These are phyloP conservation scores for Ascomycota sp. DNA, from an alignment of 2,329 filamentous ascomycete genomes.

Conservation along the genomic window DNA sequence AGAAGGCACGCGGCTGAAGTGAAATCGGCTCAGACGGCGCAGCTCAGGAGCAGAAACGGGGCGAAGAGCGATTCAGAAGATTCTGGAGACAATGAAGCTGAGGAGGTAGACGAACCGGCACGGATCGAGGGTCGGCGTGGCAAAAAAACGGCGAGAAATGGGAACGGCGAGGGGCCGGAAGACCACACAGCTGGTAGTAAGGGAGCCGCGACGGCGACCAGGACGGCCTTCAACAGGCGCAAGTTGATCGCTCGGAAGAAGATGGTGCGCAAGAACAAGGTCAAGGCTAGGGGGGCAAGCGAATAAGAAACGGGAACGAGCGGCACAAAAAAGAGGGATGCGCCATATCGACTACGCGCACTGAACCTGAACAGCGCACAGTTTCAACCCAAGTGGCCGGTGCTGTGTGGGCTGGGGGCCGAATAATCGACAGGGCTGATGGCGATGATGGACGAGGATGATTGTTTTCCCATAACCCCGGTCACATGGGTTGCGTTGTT, in stretches of 20 bases:
- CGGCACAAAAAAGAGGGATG: not conserved
- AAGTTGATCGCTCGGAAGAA: slow-evolving; percentile 73
- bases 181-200: not conserved
- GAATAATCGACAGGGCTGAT: too few relatives aligned
- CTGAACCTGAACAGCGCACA: too few relatives aligned
- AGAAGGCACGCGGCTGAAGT: slow-evolving; percentile 29
- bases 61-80: not conserved
- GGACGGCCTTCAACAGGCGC: slow-evolving; percentile 28
- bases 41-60: slow-evolving; percentile 4
- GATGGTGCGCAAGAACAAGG: slow-evolving; percentile 50
- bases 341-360: too few relatives aligned
- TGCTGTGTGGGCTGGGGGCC: too few relatives aligned
- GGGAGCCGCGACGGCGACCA: slow-evolving; percentile 11
- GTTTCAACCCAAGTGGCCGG: too few relatives aligned
- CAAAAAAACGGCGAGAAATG: not conserved
- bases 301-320: not conserved
- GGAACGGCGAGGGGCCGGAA: slow-evolving; percentile 1
- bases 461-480: too few relatives aligned
- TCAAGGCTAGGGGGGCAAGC: slow-evolving; percentile 10
- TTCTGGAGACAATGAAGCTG: slow-evolving; percentile 7
- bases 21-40: slow-evolving; percentile 10
- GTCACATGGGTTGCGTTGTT: too few relatives aligned
- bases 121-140: not conserved
- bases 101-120: slow-evolving; percentile 1
- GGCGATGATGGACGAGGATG: too few relatives aligned